These are phyloP conservation scores for Tetrapisispora arboricola DNA, from an alignment of 805 yeast genomes.

Conservation along the genomic window DNA sequence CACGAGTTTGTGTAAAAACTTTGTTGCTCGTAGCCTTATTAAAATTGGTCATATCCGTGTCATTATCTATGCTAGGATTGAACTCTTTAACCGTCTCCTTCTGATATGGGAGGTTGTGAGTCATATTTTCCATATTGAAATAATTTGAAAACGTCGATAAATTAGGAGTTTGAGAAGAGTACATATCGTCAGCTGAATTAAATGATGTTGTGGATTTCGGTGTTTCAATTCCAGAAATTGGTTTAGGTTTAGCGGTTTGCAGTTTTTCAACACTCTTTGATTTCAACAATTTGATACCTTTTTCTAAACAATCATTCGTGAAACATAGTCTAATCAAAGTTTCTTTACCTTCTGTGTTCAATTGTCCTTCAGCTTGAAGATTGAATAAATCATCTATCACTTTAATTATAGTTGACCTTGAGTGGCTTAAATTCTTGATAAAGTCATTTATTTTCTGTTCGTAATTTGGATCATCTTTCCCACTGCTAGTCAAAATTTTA, in stretches of 20 bases:
- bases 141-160: neutral
- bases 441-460: constrained; percentile 25
- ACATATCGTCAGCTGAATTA: neutral
- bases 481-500: constrained; percentile 33
- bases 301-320: constrained; percentile 61
- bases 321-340: constrained; percentile 60
- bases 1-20: constrained; percentile 9
- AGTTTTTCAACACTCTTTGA: constrained; percentile 12
- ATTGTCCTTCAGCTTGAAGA: constrained; percentile 43
- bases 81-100: constrained; percentile 20
- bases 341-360: constrained; percentile 69
- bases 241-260: neutral
- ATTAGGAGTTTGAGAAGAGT: neutral
- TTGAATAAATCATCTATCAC: constrained; percentile 49
- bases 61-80: constrained; percentile 19
- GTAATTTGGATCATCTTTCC: constrained; percentile 18
- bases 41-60: constrained; percentile 14
- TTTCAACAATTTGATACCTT: constrained; percentile 32
- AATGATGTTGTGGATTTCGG: too few relatives aligned
- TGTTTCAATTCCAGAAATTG: constrained; percentile 2
- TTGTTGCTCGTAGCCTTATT: neutral
- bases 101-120: constrained; percentile 6
- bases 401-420: constrained; percentile 35
- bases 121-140: neutral
- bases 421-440: constrained; percentile 29